Conservation (phyloP, 106 monocot genomes). For the Phalaenopsis equestris region DNA sequence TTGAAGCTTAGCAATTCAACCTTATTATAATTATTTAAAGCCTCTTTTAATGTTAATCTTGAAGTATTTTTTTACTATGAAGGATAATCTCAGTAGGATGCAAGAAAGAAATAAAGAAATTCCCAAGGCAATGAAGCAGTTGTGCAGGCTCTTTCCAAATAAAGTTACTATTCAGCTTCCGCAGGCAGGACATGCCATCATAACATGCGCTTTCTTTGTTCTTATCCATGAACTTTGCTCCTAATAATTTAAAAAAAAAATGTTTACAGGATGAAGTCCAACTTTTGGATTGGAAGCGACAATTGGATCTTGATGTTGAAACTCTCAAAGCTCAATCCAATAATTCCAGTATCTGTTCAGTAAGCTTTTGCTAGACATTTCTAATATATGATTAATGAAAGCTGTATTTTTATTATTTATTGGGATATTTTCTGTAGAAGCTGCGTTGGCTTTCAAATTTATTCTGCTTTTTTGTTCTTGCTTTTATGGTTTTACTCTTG, state of each 20-base stretch:
- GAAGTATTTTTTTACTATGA: neutral
- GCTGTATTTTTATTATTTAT: neutral
- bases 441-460: neutral
- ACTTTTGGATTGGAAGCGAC: conserved; percentile 80
- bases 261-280: conserved; percentile 58
- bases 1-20: neutral
- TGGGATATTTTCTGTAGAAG: neutral
- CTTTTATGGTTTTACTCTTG: neutral
- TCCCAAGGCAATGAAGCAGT: conserved; percentile 85
- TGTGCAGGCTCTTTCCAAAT: conserved; percentile 78
- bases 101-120: conserved; percentile 85
- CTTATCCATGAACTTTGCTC: conserved; percentile 7
- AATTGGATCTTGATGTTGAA: conserved; percentile 84
- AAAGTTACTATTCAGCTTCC: conserved; percentile 85
- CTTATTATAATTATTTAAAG: neutral
- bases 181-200: conserved; percentile 32
- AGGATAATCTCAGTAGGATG: conserved; percentile 76
- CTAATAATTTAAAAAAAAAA: neutral
- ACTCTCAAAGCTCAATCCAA: conserved; percentile 93
- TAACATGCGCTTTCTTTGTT: neutral
- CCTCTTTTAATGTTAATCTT: neutral
- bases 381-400: neutral
- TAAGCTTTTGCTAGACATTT: conserved; percentile 32
- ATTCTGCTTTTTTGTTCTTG: neutral
- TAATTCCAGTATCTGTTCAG: conserved; percentile 58